Percentiles rank a stretch among this genome's conserved stretches.
Evolutionary conservation across 345 rosid genomes (phyloP).

Genomic region (Hypericum androsaemum): DNA sequence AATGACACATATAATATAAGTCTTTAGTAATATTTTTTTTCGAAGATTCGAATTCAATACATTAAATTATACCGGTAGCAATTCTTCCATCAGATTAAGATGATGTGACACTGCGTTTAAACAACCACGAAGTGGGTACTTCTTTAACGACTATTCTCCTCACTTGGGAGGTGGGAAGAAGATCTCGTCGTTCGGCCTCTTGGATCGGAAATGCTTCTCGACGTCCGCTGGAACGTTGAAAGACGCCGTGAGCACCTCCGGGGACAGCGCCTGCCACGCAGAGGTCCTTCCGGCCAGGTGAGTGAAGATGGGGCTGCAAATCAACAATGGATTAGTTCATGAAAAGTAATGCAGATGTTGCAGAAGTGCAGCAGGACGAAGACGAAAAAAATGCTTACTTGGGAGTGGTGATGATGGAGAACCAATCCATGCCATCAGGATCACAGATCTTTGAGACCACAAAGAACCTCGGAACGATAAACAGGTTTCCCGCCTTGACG

Average conservation of each 20-base stretch:
- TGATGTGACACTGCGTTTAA: too few relatives aligned
- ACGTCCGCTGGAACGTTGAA: constrained; percentile 50
- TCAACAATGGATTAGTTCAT: neutral
- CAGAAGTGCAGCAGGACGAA: neutral
- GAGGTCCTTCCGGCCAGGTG: constrained; percentile 82
- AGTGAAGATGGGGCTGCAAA: constrained; percentile 74
- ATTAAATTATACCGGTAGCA: too few relatives aligned
- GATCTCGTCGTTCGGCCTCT: constrained; percentile 55
- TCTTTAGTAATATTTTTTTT: too few relatives aligned
- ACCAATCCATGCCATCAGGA: constrained; percentile 79
- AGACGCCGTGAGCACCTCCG: constrained; percentile 65
- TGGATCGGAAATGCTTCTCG: constrained; percentile 56
- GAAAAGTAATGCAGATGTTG: neutral
- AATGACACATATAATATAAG: too few relatives aligned
- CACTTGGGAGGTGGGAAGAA: constrained; percentile 75
- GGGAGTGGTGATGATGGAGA: constrained; percentile 84
- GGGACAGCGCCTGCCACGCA: constrained; percentile 72
- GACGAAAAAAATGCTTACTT: constrained; percentile 42
- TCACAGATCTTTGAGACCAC: constrained; percentile 78
- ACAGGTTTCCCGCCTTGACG: constrained; percentile 56
- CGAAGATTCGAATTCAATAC: too few relatives aligned
- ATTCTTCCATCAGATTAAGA: too few relatives aligned
- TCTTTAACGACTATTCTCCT: neutral
- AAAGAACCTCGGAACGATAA: constrained; percentile 84
- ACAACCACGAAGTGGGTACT: too few relatives aligned